Percentiles rank a stretch among this genome's conserved stretches.
Conservation (phyloP, 768 basidiomycete genomes). For the Lanmaoa rubissima region DNA sequence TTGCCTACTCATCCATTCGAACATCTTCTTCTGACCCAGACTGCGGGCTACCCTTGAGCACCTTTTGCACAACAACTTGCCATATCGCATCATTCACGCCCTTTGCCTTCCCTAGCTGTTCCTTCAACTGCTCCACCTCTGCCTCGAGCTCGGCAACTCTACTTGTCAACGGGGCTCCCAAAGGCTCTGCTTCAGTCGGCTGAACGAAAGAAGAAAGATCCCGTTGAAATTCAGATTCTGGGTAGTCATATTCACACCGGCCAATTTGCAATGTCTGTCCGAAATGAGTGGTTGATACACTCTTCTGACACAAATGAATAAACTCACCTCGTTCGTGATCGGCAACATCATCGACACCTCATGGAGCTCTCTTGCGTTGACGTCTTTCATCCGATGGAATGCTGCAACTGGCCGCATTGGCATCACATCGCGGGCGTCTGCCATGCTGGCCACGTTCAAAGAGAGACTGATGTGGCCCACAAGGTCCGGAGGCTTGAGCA, state of each 20-base stretch:
- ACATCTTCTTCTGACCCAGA: conserved; percentile 1
- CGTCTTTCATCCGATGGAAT: conserved; percentile 73
- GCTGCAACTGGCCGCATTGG: conserved; percentile 64
- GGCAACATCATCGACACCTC: conserved; percentile 67
- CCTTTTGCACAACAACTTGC: conserved; percentile 74
- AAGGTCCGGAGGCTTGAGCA: conserved; percentile 87
- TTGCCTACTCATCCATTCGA: conserved; percentile 14
- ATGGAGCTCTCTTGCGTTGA: conserved; percentile 63
- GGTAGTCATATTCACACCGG: conserved; percentile 38
- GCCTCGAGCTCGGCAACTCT: conserved; percentile 67
- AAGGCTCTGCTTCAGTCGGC: conserved; percentile 33
- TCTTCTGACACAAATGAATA: neutral
- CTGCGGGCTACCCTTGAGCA: conserved; percentile 35
- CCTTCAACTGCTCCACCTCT: conserved; percentile 63
- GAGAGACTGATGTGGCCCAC: conserved; percentile 72
- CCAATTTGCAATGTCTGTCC: conserved; percentile 18
- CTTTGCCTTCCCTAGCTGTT: conserved; percentile 79
- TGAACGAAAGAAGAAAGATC: conserved; percentile 69
- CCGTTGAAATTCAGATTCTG: conserved; percentile 52
- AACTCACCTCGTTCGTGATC: conserved; percentile 40
- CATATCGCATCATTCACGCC: conserved; percentile 94
- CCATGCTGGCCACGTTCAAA: conserved; percentile 35
- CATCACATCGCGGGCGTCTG: conserved; percentile 52
- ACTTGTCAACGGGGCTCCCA: conserved; percentile 43
- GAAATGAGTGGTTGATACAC: neutral